Evolutionary conservation across 2,329 filamentous ascomycete genomes (phyloP).

Genomic region (Fragosphaeria purpurea): DNA sequence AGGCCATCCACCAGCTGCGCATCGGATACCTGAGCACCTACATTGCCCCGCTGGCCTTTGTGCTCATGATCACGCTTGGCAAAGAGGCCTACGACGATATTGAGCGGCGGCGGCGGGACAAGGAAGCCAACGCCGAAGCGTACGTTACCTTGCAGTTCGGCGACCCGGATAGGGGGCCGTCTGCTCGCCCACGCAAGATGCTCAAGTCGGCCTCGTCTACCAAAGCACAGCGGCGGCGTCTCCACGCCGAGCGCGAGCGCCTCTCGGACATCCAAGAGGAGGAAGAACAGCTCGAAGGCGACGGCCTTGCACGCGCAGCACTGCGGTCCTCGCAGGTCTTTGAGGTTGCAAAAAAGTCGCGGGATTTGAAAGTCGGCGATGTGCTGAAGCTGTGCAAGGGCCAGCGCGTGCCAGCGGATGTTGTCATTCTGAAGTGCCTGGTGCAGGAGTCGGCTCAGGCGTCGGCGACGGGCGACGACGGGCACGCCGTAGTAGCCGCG

Average conservation of each 20-base stretch:
- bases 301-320: slow-evolving; percentile 18
- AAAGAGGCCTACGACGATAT: slow-evolving; percentile 97
- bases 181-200: slow-evolving; percentile 28
- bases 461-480: slow-evolving; percentile 18
- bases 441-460: slow-evolving; percentile 20
- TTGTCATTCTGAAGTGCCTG: slow-evolving; percentile 76
- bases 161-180: slow-evolving; percentile 32
- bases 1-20: slow-evolving; percentile 77
- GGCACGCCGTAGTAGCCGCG: slow-evolving; percentile 18
- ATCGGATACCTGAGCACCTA: slow-evolving; percentile 96
- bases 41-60: slow-evolving; percentile 83
- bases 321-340: slow-evolving; percentile 41
- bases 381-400: slow-evolving; percentile 89
- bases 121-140: slow-evolving; percentile 86
- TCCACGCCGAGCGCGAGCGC: slow-evolving; percentile 28
- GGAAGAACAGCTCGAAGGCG: slow-evolving; percentile 42
- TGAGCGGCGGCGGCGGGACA: slow-evolving; percentile 71
- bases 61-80: slow-evolving; percentile 81
- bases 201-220: slow-evolving; percentile 36
- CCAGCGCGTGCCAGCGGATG: slow-evolving; percentile 86
- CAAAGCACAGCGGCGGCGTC: slow-evolving; percentile 27
- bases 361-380: slow-evolving; percentile 86
- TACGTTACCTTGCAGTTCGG: slow-evolving; percentile 71
- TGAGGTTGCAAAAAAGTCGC: slow-evolving; percentile 71
- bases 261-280: slow-evolving; percentile 62